Evolutionary conservation across 176 grass and related monocot species (phyloP), one percentile per base, ranked within the genome.

Genomic region (Tillandsia fasciculata): DNA sequence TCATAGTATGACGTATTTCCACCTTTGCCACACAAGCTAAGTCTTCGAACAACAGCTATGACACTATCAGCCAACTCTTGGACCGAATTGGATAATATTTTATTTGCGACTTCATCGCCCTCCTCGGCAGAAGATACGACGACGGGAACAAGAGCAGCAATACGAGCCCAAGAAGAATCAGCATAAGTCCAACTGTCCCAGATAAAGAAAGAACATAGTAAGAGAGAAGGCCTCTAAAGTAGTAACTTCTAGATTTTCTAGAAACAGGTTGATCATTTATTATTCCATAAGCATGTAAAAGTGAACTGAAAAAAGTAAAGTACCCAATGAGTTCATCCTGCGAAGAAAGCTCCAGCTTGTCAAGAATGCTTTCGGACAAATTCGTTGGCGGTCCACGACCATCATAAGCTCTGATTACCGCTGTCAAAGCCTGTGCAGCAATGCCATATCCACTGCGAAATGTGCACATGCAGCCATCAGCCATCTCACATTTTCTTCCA

Each of bases 401-500:
- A 74, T 99, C 94, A 2, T 90, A 73, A 57, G 89, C 87, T 78
- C 74, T 99, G 75, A 99, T 82, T 11, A 93, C 82, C 26, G 94
- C 89, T 69, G 94, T 99, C 75, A 99, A 61, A 73, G 89, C 94
- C 79, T 87, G 94, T 82, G 94, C 87, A 83, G 94, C 94, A 87
- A 99, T 99, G 74, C 94, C 94, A 90, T 93, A 90, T 71, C 94
- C 94, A 87, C 94, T 99, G 89, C 87, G 88, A 74, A 87, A 79
- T 79, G 78, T 64, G 74, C 53, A 97, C 50, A 83, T 75, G 23
- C 52, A 68, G 74, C 87, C 70, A 76, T 56, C 52, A 68, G 74
- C 87, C 70, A 76, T 56, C 78, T 82, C 33, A 83, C 11, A 26
- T 20, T 73, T 70, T 69, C 68, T 77, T 79, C 81, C 52, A 24